Conservation (phyloP, 495 filamentous ascomycete species). For the Rostrohypoxylon terebratum region DNA sequence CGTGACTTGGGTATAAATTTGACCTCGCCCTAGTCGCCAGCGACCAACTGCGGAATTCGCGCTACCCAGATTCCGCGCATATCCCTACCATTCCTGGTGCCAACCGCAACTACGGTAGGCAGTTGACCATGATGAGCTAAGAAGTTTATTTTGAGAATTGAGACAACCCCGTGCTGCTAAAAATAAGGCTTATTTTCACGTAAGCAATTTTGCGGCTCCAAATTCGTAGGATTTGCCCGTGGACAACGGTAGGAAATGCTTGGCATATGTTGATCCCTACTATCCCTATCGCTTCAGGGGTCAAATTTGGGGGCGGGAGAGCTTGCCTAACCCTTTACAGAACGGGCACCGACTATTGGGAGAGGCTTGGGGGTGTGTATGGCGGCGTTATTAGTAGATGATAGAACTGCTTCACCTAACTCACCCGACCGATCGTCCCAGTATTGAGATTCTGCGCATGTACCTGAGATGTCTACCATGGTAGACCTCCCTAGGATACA, state of each 20-base stretch:
- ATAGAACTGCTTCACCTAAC: background rate
- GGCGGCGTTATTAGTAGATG: background rate
- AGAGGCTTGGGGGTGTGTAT: background rate
- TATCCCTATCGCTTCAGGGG: constrained; percentile 17
- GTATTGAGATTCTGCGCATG: background rate
- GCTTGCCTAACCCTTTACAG: constrained; percentile 6
- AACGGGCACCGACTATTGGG: background rate
- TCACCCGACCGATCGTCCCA: background rate
- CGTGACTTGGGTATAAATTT: background rate
- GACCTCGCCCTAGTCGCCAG: background rate
- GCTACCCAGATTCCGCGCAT: constrained; percentile 6
- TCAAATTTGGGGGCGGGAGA: background rate
- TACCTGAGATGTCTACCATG: constrained; percentile 10
- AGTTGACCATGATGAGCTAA: constrained; percentile 6
- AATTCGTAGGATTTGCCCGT: constrained; percentile 21
- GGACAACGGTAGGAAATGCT: constrained; percentile 9
- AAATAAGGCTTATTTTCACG: constrained; percentile 14
- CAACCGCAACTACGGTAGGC: background rate
- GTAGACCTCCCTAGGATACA: background rate
- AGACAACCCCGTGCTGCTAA: constrained; percentile 1
- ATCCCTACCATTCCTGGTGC: background rate
- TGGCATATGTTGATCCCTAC: constrained; percentile 22
- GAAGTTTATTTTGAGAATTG: constrained; percentile 28
- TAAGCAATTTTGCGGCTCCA: constrained; percentile 25
- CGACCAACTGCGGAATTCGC: constrained; percentile 16